Base-by-base conservation (phyloP, 331 rosid species). In the Arachis monticola region DNA sequence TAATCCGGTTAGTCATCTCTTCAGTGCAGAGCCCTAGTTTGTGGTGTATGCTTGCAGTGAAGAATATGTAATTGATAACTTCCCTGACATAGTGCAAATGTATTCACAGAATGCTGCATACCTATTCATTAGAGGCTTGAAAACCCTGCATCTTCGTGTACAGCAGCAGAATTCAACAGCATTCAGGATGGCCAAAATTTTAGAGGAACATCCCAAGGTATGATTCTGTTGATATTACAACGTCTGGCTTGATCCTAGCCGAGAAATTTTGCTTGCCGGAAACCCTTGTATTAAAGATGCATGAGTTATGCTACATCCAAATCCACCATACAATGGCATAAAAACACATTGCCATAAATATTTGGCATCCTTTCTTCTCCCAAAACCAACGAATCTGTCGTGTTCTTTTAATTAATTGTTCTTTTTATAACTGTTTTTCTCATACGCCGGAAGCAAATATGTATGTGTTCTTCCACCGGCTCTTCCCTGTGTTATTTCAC, bases 161-260 rank as follows among this genome's bases (percentile, higher is more conserved):
- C 87, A 77, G 90, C 98, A 93, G 83, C 98, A 93, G 83, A 93
- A 90, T 77, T 84, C 93, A 13, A 88, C 98, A 10, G 97, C 70
- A 64, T 31, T 57, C 67, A 80, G 90, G 97, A 93, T 93, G 91
- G 91, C 97, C 85, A 27, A 84, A 73, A n/a, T 90, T 83, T 93
- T 93, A 88, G 98, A 93, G 89, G 93, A 88, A 72, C 98, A 93
- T 93, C 97, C 98, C 73, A 90, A 90, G 97, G 98, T 90, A 82
- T 46, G 14, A 7, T 75, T 70, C 17, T 31, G 10, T 60, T 65
- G 11, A 55, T 64, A 42, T 64, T 52, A 12, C 35, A 32, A 41
- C 47, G 27, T 31, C 48, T 48, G 46, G 7, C 41, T 14, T 55
- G n/a, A 56, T 2, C 53, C 5, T 38, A 2, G 5, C 41, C 5